Evolutionary conservation across 1,284 basidiomycete species (phyloP).

Genomic region (Phylloboletellus chloephorus): DNA sequence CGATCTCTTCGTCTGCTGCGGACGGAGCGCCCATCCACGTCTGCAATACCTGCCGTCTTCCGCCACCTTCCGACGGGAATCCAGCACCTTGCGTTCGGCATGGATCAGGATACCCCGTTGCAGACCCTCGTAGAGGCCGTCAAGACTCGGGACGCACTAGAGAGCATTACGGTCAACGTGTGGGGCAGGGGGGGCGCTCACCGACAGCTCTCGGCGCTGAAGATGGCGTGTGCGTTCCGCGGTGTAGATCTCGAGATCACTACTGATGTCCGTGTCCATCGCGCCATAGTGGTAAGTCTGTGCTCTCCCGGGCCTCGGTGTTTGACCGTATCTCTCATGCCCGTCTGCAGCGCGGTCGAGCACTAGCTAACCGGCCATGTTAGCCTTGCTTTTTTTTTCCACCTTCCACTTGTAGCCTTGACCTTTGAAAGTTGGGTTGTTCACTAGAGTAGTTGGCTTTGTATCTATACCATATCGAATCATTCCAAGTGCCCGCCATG

Average conservation of each 20-base stretch:
- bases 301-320: conserved; percentile 9
- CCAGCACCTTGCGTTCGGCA: conserved; percentile 52
- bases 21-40: conserved; percentile 45
- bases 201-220: conserved; percentile 43
- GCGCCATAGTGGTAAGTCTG: conserved; percentile 42
- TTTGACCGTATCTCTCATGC: conserved; percentile 12
- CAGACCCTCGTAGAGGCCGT: conserved; percentile 48
- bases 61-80: conserved; percentile 45
- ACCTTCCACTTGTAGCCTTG: conserved; percentile 18
- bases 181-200: conserved; percentile 46
- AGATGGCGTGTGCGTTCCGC: conserved; percentile 50
- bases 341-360: conserved; percentile 16
- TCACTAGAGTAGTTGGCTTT: conserved; percentile 4
- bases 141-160: conserved; percentile 37
- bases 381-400: conserved; percentile 18
- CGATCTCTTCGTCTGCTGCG: conserved; percentile 45
- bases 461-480: conserved; percentile 16
- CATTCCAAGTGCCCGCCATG: conserved; percentile 18
- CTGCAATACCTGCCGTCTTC: conserved; percentile 38
- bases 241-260: conserved; percentile 47
- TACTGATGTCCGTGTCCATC: conserved; percentile 43
- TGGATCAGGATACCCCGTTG: conserved; percentile 50
- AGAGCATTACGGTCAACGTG: conserved; percentile 42
- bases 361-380: conserved; percentile 12
- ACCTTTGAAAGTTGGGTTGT: conserved; percentile 6